phyloP scores from a whole-genome alignment of 176 grass and related monocot genomes.

The Dactylis glomerata region DNA sequence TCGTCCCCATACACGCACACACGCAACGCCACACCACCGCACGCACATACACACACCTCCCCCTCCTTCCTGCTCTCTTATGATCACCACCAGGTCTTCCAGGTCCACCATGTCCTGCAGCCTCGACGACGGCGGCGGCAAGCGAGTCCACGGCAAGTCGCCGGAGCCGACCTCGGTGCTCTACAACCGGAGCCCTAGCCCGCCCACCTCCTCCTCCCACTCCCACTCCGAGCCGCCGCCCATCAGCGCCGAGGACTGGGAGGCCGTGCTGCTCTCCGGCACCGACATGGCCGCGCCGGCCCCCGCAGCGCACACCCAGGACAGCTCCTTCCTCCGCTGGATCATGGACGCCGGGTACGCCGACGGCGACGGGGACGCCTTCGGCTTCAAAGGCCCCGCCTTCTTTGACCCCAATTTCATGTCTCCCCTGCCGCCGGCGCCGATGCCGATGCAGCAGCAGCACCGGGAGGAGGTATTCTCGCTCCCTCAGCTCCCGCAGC shows the following conservation, averaged over 20 bases:
- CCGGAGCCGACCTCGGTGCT: constrained; percentile 54
- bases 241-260: constrained; percentile 36
- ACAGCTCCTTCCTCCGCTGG: constrained; percentile 42
- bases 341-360: constrained; percentile 31
- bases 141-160: constrained; percentile 3
- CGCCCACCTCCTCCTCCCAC: constrained; percentile 25
- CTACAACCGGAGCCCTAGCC: constrained; percentile 50
- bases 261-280: constrained; percentile 28
- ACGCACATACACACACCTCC: not conserved
- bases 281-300: constrained; percentile 16
- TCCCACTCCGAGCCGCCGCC: constrained; percentile 15
- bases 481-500: constrained; percentile 12
- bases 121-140: not conserved
- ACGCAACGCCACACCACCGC: constrained; percentile 17
- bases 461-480: not conserved
- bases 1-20: not conserved
- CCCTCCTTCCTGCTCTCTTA: not conserved
- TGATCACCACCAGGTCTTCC: not conserved
- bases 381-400: constrained; percentile 25
- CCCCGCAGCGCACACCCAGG: constrained; percentile 4
- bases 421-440: not conserved
- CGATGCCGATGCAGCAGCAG: not conserved
- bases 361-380: constrained; percentile 23
- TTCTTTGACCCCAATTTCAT: constrained; percentile 18
- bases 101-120: not conserved